phyloP scores from a whole-genome alignment of 176 grass and related monocot genomes.

The Saccharum spontaneum region DNA sequence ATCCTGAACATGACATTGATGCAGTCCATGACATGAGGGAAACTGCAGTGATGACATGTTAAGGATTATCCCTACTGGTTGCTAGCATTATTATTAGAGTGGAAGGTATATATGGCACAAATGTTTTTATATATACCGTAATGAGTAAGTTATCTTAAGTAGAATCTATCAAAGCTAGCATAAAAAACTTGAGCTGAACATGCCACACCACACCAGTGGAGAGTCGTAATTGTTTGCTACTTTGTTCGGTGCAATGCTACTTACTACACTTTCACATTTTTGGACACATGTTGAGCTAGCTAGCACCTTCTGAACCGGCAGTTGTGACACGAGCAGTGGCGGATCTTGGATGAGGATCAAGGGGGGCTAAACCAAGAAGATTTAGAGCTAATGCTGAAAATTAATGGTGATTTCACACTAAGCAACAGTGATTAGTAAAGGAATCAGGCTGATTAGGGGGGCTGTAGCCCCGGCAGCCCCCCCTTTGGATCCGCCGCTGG shows the following conservation, averaged over 20 bases:
- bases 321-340: conserved; percentile 50
- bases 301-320: conserved; percentile 35
- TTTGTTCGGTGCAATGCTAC: neutral
- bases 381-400: too few species aligned
- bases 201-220: neutral
- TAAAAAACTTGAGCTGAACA: neutral
- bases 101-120: neutral
- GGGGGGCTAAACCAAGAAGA: too few species aligned
- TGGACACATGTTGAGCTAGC: conserved; percentile 25
- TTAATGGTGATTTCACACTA: too few species aligned
- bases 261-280: neutral
- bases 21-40: too few species aligned
- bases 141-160: neutral
- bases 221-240: neutral
- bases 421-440: too few species aligned
- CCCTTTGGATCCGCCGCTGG: too few species aligned
- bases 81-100: neutral
- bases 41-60: neutral
- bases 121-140: neutral
- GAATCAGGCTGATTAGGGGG: too few species aligned
- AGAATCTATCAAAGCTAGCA: neutral
- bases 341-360: too few species aligned
- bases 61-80: neutral
- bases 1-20: too few species aligned
- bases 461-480: too few species aligned